Base-by-base conservation (phyloP, 2,329 filamentous ascomycete species). In the Alternaria incomplexa region DNA sequence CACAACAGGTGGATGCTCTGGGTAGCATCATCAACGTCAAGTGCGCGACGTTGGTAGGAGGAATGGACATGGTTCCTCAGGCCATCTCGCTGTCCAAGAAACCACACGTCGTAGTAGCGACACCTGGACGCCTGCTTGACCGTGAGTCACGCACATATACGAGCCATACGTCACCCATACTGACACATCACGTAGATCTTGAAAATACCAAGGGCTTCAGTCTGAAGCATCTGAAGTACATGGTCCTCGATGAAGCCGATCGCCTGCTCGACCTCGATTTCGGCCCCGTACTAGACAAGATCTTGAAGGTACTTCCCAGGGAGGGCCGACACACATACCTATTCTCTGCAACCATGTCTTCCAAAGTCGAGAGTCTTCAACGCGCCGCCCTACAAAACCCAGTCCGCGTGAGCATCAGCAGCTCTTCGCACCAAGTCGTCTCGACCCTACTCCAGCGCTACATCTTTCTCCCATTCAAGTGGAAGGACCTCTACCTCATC, bases 161-260 rank as follows among this genome's bases (percentile, higher is more conserved):
- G 32, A 40, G 17, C 36, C 4, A n/a, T 17, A 17, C 2, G 36
- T 40, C 15, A 17, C 0, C 7, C 4, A 4, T 40, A 40, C 36
- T 40, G 15, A 40, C 36, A 40, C 15, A 40, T 10, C 36, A 4
- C 8, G 36, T 40, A 40, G 96, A 99, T 73, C 83, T 98, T 9
- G 93, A 98, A 78, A 97, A 97, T 81, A 99, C 96, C 3, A 97
- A 97, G 80, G 95, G 96, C 11, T 98, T 99, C 81, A 40, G 36
- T 40, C 83, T 98, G 52, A 88, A 91, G 28, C 86, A 87, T 5
- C 84, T 97, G 40, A 94, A 94, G 75, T 97, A 95, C 76, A 84
- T 98, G 4, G 94, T 97, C 65, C 93, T 98, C 88, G 95, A 97
- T 76, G 95, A 97, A 82, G 95, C 95, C 23, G 95, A 98, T 79